phyloP scores from a whole-genome alignment of 768 basidiomycete species.

The Pulveroboletus frians region DNA sequence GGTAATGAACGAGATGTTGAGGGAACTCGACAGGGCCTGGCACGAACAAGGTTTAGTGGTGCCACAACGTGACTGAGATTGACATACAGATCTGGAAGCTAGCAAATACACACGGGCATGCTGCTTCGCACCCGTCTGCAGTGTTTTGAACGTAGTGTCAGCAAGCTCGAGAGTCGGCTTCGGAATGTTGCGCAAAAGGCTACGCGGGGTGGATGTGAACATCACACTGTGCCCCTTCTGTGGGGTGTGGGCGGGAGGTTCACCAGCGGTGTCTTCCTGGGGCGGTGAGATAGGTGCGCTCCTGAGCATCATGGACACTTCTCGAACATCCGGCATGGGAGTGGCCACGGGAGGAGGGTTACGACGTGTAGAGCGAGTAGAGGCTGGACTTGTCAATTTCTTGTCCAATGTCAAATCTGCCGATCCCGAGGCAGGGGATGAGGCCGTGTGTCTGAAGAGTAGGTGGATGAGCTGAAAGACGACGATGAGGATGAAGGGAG shows the following conservation, averaged over 20 bases:
- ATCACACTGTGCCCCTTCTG: constrained; percentile 11
- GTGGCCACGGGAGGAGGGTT: constrained; percentile 35
- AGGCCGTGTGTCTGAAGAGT: constrained; percentile 10
- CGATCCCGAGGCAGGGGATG: constrained; percentile 14
- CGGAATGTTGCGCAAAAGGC: constrained; percentile 22
- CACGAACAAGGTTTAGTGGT: not conserved
- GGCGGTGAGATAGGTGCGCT: constrained; percentile 38
- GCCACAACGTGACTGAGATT: not conserved
- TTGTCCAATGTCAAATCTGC: constrained; percentile 13
- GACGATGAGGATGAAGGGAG: not conserved
- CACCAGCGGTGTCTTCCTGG: constrained; percentile 9
- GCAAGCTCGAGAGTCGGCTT: constrained; percentile 20
- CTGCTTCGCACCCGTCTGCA: constrained; percentile 18
- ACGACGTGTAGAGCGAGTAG: constrained; percentile 21
- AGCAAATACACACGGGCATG: constrained; percentile 18
- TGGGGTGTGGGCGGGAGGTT: constrained; percentile 11
- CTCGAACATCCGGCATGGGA: constrained; percentile 44
- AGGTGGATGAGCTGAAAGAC: not conserved
- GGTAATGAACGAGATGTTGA: constrained; percentile 55
- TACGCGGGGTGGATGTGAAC: constrained; percentile 26
- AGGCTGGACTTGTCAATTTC: constrained; percentile 13
- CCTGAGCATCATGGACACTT: constrained; percentile 51
- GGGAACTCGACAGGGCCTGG: constrained; percentile 61
- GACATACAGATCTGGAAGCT: constrained; percentile 27
- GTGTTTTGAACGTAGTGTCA: constrained; percentile 15